A percentile compares a stretch with the other conserved stretches of the same genome.
These are phyloP conservation scores for Sparassis latifolia DNA, from an alignment of 1,284 basidiomycete genomes.

Conservation along the genomic window DNA sequence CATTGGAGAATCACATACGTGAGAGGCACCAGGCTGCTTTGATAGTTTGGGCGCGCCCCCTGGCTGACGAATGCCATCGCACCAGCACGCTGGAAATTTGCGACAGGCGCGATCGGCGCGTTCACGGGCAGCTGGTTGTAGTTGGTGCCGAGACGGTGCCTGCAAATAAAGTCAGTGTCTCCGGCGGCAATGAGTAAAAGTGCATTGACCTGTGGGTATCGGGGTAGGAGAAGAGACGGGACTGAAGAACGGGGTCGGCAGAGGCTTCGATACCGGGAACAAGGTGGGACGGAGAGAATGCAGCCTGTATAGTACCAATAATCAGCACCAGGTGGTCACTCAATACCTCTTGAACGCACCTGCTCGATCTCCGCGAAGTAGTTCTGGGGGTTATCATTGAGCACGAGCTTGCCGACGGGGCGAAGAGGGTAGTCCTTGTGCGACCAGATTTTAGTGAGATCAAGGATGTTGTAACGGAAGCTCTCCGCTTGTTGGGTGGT, in stretches of 20 bases:
- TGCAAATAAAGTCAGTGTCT: neutral
- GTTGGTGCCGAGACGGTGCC: constrained; percentile 82
- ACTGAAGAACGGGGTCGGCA: constrained; percentile 87
- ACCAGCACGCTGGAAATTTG: constrained; percentile 87
- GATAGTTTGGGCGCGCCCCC: constrained; percentile 82
- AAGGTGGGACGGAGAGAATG: constrained; percentile 83
- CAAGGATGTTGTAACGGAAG: constrained; percentile 84
- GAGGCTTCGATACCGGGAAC: constrained; percentile 86
- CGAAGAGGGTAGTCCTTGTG: constrained; percentile 84
- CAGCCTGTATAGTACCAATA: constrained; percentile 38
- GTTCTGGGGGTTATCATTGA: constrained; percentile 84
- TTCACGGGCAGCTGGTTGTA: constrained; percentile 91
- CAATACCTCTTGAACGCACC: constrained; percentile 25
- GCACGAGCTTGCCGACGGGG: constrained; percentile 77
- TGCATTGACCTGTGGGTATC: constrained; percentile 65
- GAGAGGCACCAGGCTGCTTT: constrained; percentile 66
- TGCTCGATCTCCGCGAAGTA: constrained; percentile 87
- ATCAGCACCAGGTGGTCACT: neutral
- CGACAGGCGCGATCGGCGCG: constrained; percentile 61
- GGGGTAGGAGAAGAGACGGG: constrained; percentile 91
- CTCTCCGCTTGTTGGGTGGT: constrained; percentile 85
- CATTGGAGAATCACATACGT: constrained; percentile 29
- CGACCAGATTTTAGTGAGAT: constrained; percentile 89
- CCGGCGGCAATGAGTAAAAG: neutral
- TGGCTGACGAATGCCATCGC: constrained; percentile 69